Percentiles rank a stretch among this genome's conserved stretches.
These are phyloP conservation scores for Acmispon strigosus DNA, from an alignment of 306 rosid genomes.

Conservation along the genomic window DNA sequence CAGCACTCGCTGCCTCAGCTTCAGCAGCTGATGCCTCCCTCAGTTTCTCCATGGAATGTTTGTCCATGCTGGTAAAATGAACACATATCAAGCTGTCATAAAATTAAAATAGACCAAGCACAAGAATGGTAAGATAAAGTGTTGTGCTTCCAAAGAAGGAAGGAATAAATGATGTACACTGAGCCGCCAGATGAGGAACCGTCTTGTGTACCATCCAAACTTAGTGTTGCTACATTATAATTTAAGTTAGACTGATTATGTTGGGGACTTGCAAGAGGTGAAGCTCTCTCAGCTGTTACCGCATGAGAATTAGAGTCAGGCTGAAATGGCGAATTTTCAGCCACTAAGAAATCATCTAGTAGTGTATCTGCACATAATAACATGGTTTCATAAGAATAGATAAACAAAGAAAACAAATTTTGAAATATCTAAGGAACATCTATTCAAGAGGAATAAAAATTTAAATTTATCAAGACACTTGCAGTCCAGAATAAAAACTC, in stretches of 20 bases:
- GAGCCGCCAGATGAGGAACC: conserved; percentile 46
- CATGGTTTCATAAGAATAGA: conserved; percentile 20
- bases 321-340: conserved; percentile 75
- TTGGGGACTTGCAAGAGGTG: conserved; percentile 51
- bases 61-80: conserved; percentile 60
- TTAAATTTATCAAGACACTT: neutral
- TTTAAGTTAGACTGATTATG: conserved; percentile 36
- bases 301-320: conserved; percentile 48
- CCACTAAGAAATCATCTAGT: conserved; percentile 83
- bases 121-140: conserved; percentile 6
- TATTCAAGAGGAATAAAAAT: neutral
- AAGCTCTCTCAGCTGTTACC: conserved; percentile 54
- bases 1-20: conserved; percentile 97
- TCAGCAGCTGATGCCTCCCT: conserved; percentile 99
- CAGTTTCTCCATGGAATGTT: conserved; percentile 85
- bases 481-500: neutral
- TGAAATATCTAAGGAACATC: neutral
- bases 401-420: neutral
- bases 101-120: conserved; percentile 8
- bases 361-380: conserved; percentile 57
- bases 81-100: conserved; percentile 9
- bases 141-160: conserved; percentile 12
- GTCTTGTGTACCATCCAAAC: conserved; percentile 44
- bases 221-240: conserved; percentile 27
- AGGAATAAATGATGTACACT: conserved; percentile 38